phyloP scores from a whole-genome alignment of 352 stramenopile species.

The Pythium aquatile region DNA sequence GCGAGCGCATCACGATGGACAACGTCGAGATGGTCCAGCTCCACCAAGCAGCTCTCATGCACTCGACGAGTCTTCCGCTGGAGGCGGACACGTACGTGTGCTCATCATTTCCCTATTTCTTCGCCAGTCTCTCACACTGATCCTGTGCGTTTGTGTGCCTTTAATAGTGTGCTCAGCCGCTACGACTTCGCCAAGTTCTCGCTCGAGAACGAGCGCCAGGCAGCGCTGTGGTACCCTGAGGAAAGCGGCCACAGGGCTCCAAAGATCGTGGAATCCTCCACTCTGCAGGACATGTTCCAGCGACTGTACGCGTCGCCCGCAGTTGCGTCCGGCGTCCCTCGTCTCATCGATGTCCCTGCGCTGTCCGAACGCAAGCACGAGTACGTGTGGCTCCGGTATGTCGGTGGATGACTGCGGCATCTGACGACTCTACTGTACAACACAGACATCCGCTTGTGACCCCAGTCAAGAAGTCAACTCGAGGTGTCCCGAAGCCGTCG shows the following conservation, averaged over 20 bases:
- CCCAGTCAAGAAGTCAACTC: background rate
- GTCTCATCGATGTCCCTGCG: slow-evolving; percentile 15
- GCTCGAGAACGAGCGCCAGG: slow-evolving; percentile 6
- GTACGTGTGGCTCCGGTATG: background rate
- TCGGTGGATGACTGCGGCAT: background rate
- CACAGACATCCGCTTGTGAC: background rate
- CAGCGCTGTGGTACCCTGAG: slow-evolving; percentile 25
- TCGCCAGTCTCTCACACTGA: background rate
- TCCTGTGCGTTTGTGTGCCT: background rate
- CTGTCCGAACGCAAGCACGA: background rate
- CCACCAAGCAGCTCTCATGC: slow-evolving; percentile 31
- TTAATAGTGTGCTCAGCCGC: slow-evolving; percentile 4
- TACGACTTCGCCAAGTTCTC: slow-evolving; percentile 18
- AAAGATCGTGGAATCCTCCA: background rate
- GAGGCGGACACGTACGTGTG: slow-evolving; percentile 34
- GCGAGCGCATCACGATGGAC: slow-evolving; percentile 56
- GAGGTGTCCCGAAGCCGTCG: background rate
- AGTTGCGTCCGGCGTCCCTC: background rate
- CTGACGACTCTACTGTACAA: background rate
- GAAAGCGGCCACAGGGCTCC: too few relatives aligned
- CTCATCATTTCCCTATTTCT: too few relatives aligned
- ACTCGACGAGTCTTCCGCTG: slow-evolving; percentile 32
- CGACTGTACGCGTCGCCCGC: background rate
- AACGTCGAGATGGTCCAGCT: slow-evolving; percentile 45
- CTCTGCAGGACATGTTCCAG: slow-evolving; percentile 9